Evolutionary conservation across 257 asterid species (phyloP).

Genomic region (Craterostigma plantagineum): DNA sequence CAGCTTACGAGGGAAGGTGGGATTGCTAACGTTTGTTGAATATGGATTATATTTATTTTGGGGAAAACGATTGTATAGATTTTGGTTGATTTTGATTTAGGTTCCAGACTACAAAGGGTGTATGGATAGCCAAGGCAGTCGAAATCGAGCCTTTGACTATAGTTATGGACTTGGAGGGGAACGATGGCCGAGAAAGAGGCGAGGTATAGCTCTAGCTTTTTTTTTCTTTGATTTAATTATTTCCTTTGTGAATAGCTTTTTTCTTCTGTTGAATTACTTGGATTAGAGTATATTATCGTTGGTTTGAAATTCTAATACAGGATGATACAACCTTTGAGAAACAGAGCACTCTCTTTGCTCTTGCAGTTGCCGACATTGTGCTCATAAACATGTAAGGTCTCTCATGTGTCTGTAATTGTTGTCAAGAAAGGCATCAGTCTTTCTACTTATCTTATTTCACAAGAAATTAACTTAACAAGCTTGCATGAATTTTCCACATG

Average conservation of each 20-base stretch:
- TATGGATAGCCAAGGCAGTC: conserved; percentile 22
- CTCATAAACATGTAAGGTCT: conserved; percentile 83
- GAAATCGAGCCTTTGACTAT: conserved; percentile 51
- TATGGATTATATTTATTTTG: conserved; percentile 9
- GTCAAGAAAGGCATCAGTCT: no score
- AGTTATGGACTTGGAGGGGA: conserved; percentile 61
- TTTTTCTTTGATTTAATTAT: neutral
- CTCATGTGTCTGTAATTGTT: neutral
- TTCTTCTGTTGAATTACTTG: no score
- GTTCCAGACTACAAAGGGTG: conserved; percentile 37
- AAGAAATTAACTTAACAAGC: no score
- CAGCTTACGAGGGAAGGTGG: conserved; percentile 68
- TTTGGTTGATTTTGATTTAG: conserved; percentile 16
- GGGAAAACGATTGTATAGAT: no score
- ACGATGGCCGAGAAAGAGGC: conserved; percentile 67
- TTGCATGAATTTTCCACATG: no score
- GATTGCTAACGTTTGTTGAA: conserved; percentile 12
- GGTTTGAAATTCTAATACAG: conserved; percentile 16
- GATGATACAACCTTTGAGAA: conserved; percentile 93
- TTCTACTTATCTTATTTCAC: no score
- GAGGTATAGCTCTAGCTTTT: conserved; percentile 25
- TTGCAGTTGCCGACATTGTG: conserved; percentile 95
- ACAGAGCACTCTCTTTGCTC: conserved; percentile 95
- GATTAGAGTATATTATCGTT: neutral
- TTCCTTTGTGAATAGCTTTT: no score